These are phyloP conservation scores for Taxillus chinensis DNA, from an alignment of 164 flowering plant species.

Conservation along the genomic window DNA sequence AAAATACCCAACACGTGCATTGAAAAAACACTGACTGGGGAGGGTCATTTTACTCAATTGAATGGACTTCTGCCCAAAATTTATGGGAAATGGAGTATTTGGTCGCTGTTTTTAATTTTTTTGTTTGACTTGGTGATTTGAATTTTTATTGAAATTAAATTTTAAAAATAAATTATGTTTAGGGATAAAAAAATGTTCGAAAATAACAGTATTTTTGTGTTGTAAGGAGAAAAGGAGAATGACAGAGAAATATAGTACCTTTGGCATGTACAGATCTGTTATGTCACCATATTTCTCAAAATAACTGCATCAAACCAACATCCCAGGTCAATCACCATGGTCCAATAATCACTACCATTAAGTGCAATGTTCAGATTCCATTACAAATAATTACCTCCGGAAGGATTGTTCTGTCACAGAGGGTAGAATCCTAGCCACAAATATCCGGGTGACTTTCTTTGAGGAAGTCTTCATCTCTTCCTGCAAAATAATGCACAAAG, in stretches of 20 bases:
- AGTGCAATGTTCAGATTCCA: neutral
- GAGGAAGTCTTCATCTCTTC: conserved; percentile 79
- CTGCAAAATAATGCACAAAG: conserved; percentile 19
- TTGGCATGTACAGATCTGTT: conserved; percentile 96
- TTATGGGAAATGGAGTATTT: too few relatives aligned
- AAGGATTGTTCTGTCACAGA: conserved; percentile 59
- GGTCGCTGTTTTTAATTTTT: too few relatives aligned
- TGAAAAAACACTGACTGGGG: too few relatives aligned
- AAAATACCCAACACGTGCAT: too few relatives aligned
- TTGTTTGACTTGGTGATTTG: too few relatives aligned
- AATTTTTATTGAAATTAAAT: too few relatives aligned
- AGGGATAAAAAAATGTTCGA: too few relatives aligned
- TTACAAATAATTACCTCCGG: conserved; percentile 32
- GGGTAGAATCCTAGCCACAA: conserved; percentile 75
- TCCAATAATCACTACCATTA: neutral
- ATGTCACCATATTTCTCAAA: conserved; percentile 95
- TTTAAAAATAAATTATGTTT: too few relatives aligned
- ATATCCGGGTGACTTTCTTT: conserved; percentile 67
- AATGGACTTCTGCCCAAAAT: too few relatives aligned
- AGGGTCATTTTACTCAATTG: too few relatives aligned
- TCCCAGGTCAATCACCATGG: neutral
- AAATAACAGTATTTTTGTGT: too few relatives aligned
- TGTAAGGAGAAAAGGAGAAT: neutral
- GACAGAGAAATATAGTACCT: conserved; percentile 34
- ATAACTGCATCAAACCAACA: conserved; percentile 41